These are phyloP conservation scores for Mycena vulgaris DNA, from an alignment of 768 basidiomycete genomes.

Conservation along the genomic window DNA sequence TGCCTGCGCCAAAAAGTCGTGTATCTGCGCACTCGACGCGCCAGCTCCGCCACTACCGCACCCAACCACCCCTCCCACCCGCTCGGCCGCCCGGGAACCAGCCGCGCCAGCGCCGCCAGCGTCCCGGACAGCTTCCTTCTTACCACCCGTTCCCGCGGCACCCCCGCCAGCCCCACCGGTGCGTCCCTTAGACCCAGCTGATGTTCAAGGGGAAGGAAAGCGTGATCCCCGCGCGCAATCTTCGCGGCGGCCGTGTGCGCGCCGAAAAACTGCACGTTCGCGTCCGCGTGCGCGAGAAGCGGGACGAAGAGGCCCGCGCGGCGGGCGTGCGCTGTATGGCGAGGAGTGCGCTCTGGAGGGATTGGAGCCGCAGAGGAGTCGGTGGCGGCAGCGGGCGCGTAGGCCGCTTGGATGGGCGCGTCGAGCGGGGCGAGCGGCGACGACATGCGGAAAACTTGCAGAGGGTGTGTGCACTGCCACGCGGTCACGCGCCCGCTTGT, in stretches of 20 bases:
- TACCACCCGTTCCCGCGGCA: constrained; percentile 56
- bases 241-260: constrained; percentile 96
- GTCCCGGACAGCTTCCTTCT: constrained; percentile 32
- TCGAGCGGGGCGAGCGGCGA: not conserved
- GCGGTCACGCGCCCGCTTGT: too few species aligned
- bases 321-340: constrained; percentile 57
- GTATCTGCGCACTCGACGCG: constrained; percentile 70
- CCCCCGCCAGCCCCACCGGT: constrained; percentile 72
- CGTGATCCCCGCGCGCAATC: constrained; percentile 78
- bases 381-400: constrained; percentile 53
- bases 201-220: not conserved
- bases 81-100: constrained; percentile 14
- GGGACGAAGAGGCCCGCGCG: constrained; percentile 89
- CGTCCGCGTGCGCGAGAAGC: constrained; percentile 77
- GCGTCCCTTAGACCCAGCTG: constrained; percentile 17
- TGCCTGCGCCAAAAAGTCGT: constrained; percentile 86
- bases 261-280: constrained; percentile 94
- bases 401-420: constrained; percentile 42
- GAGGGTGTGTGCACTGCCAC: not conserved
- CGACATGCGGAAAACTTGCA: too few species aligned
- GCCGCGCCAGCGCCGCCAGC: constrained; percentile 28
- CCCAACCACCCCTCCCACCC: constrained; percentile 85
- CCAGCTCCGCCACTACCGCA: constrained; percentile 76
- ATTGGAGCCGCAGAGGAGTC: constrained; percentile 60
- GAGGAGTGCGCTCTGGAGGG: constrained; percentile 55